phyloP scores from a whole-genome alignment of 495 filamentous ascomycete genomes.

The Amphirosellinia nigrospora region DNA sequence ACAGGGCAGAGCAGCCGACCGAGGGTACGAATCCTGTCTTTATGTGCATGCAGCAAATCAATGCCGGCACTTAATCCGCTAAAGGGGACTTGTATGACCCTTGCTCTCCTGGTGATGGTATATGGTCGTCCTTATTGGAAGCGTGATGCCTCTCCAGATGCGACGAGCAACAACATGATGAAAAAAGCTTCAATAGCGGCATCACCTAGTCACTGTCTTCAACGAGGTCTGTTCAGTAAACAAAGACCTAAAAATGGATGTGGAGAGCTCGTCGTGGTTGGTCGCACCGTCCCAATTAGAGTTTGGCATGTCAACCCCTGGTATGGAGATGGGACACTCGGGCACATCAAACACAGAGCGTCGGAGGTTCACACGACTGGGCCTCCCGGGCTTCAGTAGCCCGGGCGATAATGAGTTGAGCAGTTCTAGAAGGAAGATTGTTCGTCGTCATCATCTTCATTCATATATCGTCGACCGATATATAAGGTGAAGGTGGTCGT shows the following conservation, averaged over 20 bases:
- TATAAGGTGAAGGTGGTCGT: slow-evolving; percentile 2
- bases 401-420: not conserved
- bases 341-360: slow-evolving; percentile 19
- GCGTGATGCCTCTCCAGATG: not conserved
- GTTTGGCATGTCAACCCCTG: slow-evolving; percentile 7
- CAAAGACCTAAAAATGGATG: not conserved
- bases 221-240: not conserved
- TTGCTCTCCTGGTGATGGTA: not conserved
- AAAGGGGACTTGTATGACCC: not conserved
- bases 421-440: not conserved
- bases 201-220: not conserved
- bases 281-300: slow-evolving; percentile 9
- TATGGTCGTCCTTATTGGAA: not conserved
- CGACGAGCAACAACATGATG: not conserved
- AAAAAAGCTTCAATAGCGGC: not conserved
- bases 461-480: not conserved
- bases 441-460: not conserved
- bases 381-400: slow-evolving; percentile 20
- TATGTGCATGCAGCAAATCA: not conserved
- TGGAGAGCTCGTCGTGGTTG: not conserved
- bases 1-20: not conserved
- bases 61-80: slow-evolving; percentile 7
- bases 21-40: not conserved
- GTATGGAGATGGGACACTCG: not conserved
- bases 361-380: slow-evolving; percentile 23